Percentiles rank a stretch among this genome's conserved stretches.
Evolutionary conservation across 2,329 filamentous ascomycete genomes (phyloP).

Genomic region (Zasmidium cellare): DNA sequence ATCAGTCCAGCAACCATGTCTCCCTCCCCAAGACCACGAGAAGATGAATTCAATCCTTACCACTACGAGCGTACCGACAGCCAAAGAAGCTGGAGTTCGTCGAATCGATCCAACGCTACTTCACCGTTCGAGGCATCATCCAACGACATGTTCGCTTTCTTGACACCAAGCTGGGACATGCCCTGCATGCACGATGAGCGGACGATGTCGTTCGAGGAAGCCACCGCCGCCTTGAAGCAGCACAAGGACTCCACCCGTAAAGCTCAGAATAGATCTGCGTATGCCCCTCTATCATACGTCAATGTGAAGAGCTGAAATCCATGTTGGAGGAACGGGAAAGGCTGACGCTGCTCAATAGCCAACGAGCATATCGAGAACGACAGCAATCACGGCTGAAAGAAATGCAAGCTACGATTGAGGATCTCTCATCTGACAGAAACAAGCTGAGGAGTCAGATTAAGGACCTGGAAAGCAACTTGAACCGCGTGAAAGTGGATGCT

Average conservation of each 20-base stretch:
- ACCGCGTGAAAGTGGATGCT: background rate
- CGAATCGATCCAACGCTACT: too few species aligned
- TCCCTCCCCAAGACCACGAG: too few species aligned
- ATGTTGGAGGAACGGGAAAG: too few species aligned
- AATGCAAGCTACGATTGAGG: background rate
- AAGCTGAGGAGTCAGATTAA: background rate
- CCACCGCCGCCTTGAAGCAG: background rate
- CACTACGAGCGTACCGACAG: too few species aligned
- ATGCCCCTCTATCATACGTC: background rate
- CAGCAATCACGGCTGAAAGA: background rate
- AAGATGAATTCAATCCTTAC: too few species aligned
- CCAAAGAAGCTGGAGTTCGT: too few species aligned
- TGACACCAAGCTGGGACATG: background rate
- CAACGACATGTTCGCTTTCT: background rate
- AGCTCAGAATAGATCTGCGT: background rate
- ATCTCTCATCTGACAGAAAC: background rate
- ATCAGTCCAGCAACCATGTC: too few species aligned
- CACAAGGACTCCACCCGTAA: background rate
- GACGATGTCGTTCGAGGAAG: background rate
- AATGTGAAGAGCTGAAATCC: too few species aligned
- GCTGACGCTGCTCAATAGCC: background rate
- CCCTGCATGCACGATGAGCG: background rate
- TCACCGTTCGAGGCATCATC: too few species aligned
- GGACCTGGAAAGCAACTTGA: background rate
- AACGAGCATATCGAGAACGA: background rate